Evolutionary conservation across 768 basidiomycete species (phyloP), one percentile per base, ranked within the genome.

Genomic region (Cytidiella melzeri): DNA sequence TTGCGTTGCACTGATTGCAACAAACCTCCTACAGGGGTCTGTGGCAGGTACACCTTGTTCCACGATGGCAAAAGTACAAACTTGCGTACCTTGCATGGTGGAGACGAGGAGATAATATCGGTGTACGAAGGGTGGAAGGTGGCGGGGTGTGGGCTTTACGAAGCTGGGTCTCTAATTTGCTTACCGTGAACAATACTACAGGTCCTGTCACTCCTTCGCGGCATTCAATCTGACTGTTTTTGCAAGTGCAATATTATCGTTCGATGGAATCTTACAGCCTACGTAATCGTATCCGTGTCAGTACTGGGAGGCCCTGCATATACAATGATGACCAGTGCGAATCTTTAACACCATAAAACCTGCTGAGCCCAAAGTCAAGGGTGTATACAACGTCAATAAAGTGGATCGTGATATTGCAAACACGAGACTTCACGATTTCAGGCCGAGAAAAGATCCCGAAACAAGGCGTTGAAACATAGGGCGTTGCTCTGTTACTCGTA

Each of bases 11-110:
- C 2, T 37, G 30, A 41, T 41, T 24, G 18, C 9, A 26, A 19
- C 3, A 10, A 23, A 43, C 36, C 7, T n/a, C n/a, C n/a, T n/a
- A n/a, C 18, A 54, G 53, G 53, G 53, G 53, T 18, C 25, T 48
- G 6, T 25, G 37, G 18, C 21, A 27, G 5, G 41, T 23, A 23
- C 46, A 41, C 23, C 37, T 49, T 10, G 27, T 41, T n/a, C 52
- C 48, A 1, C 15, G 20, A 2, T 19, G 27, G 3, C 26, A 27
- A 25, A 19, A 12, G 1, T 21, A 45, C 5, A 39, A 48, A 5
- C 39, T 18, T n/a, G 40, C 28, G 27, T 19, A 49, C 36, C 42
- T 43, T 2, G 43, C 48, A 18, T 54, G 52, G 52, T 54, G 52
- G 52, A 36, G 21, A 13, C 48, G 48, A 4, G 52, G 52, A 15